phyloP scores from a whole-genome alignment of 495 filamentous ascomycete species.

The Trichoderma virens region DNA sequence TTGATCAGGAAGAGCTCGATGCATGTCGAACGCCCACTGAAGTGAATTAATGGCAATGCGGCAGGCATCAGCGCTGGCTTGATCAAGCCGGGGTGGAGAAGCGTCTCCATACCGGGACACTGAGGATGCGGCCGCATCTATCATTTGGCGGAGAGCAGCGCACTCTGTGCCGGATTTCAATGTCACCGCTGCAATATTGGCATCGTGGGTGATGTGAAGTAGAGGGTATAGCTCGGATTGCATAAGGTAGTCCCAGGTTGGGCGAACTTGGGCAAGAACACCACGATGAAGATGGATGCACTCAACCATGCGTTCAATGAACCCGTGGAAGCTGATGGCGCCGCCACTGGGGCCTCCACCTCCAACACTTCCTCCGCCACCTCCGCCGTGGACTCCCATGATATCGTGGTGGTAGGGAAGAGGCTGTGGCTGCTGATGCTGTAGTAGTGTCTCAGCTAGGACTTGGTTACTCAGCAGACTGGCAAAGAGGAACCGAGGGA shows the following conservation, averaged over 20 bases:
- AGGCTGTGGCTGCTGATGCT: slow-evolving; percentile 4
- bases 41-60: neutral
- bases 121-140: neutral
- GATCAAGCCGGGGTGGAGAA: neutral
- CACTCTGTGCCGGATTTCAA: slow-evolving; percentile 4
- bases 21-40: slow-evolving; percentile 10
- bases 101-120: neutral
- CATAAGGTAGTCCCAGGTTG: slow-evolving; percentile 18
- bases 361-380: neutral
- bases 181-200: neutral
- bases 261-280: slow-evolving; percentile 23
- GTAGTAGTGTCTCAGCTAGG: slow-evolving; percentile 26
- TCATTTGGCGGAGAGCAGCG: neutral
- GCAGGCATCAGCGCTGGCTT: neutral
- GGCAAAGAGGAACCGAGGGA: slow-evolving; percentile 36
- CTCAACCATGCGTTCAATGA: slow-evolving; percentile 32
- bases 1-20: slow-evolving; percentile 12
- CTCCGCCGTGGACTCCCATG: neutral
- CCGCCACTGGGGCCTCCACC: neutral
- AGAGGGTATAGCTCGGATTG: slow-evolving; percentile 7
- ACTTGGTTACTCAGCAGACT: slow-evolving; percentile 28
- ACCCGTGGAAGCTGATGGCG: slow-evolving; percentile 19
- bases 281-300: slow-evolving; percentile 33
- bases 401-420: slow-evolving; percentile 13
- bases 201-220: neutral